A percentile compares a stretch with the other conserved stretches of the same genome.
Conservation (phyloP, 345 rosid genomes). For the Corchorus capsularis region DNA sequence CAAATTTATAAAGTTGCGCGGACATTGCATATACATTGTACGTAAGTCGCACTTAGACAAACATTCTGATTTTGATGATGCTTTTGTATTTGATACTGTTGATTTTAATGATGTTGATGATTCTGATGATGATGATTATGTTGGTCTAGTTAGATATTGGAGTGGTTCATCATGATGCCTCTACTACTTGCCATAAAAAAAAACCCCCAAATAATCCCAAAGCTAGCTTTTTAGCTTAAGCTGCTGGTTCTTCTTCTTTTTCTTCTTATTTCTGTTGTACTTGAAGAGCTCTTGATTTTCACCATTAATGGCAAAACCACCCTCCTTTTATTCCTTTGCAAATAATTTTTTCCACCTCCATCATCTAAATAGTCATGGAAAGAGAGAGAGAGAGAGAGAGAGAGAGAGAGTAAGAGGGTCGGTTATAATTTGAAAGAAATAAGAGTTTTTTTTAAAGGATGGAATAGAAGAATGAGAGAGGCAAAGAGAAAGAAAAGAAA, state of each 20-base stretch:
- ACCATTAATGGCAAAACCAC: constrained; percentile 46
- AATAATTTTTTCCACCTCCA: constrained; percentile 35
- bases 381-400: constrained; percentile 24
- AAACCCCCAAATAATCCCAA: constrained; percentile 14
- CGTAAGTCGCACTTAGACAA: no score
- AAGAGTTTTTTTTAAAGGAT: constrained; percentile 16
- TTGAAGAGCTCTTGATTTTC: constrained; percentile 29
- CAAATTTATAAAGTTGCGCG: no score
- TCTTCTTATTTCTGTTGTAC: neutral
- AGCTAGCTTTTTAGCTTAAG: neutral
- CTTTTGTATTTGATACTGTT: constrained; percentile 27
- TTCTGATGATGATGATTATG: constrained; percentile 29
- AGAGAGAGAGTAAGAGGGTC: constrained; percentile 29
- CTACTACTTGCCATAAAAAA: constrained; percentile 47
- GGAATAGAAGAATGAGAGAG: neutral
- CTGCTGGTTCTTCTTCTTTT: neutral
- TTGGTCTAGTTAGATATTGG: constrained; percentile 32
- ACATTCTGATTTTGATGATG: constrained; percentile 52
- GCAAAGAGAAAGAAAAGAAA: constrained; percentile 3
- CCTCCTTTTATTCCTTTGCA: constrained; percentile 31
- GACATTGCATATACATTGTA: no score
- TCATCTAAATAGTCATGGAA: constrained; percentile 3
- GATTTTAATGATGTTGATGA: constrained; percentile 21
- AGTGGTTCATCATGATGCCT: constrained; percentile 35
- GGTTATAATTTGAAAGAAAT: constrained; percentile 31